A percentile compares a stretch with the other conserved stretches of the same genome.
These are phyloP conservation scores for Rutstroemia sp. DNA, from an alignment of 2,329 filamentous ascomycete genomes.

Conservation along the genomic window DNA sequence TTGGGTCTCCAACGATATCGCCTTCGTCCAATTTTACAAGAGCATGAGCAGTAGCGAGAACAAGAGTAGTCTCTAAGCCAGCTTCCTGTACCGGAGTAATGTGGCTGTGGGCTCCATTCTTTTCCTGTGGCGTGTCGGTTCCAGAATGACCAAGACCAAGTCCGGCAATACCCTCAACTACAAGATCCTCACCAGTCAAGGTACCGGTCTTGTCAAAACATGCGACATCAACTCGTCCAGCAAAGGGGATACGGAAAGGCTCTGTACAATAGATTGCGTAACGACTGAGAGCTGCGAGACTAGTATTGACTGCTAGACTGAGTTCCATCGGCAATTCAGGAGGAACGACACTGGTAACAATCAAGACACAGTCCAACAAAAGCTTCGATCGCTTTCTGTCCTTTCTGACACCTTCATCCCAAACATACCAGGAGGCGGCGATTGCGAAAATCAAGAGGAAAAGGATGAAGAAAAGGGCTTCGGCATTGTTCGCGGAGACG, in stretches of 20 bases:
- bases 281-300: constrained; percentile 86
- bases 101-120: constrained; percentile 75
- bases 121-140: constrained; percentile 57
- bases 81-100: constrained; percentile 65
- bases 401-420: constrained; percentile 89
- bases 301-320: constrained; percentile 94
- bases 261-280: constrained; percentile 98
- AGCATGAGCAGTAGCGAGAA: constrained; percentile 90
- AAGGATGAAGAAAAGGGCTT: constrained; percentile 94
- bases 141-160: constrained; percentile 65
- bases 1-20: constrained; percentile 94
- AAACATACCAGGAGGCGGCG: constrained; percentile 98
- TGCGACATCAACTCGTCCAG: constrained; percentile 88
- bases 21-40: constrained; percentile 95
- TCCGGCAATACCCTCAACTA: constrained; percentile 94
- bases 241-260: constrained; percentile 95
- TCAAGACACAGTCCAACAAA: constrained; percentile 92
- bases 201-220: constrained; percentile 99
- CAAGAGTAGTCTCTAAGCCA: constrained; percentile 77
- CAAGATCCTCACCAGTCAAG: constrained; percentile 88
- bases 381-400: constrained; percentile 97
- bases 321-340: constrained; percentile 98
- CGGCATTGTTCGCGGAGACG: constrained; percentile 95
- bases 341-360: constrained; percentile 96
- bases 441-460: constrained; percentile 95